Evolutionary conservation across 345 rosid genomes (phyloP), one percentile per base, ranked within the genome.

Genomic region (Eucalyptus globulus): DNA sequence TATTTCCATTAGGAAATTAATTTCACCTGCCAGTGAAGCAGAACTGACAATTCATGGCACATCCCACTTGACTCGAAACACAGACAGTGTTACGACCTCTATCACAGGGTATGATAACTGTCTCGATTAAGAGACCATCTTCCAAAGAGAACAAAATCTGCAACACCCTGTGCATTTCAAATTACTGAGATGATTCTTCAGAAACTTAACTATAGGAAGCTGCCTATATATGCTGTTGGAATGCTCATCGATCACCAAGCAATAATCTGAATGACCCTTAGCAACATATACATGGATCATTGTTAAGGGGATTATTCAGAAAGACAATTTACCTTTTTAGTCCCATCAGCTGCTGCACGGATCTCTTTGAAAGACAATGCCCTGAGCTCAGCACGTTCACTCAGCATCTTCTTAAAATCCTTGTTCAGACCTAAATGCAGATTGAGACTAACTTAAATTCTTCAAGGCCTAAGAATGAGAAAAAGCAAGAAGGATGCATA

Each of bases 41-140:
- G 94, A 97, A 98, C 91, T 98, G 99, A 90, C 99, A 98, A 91
- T 96, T 96, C 99, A 98, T 96, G 86, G 98, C 98, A 54, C 98
- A 97, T 26, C 99, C 99, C 17, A 95, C 99, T 93, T 97, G 98
- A 87, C 99, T 97, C 21, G 99, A 96, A 86, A 97, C 98, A 86
- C 99, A 98, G 89, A 98, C 97, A 19, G 99, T 98, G 19, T 93
- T 94, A 92, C 99, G 95, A 72, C 98, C 98, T 31, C 97, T 92
- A 91, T 95, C 95, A 27, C 99, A 97, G 72, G 99, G 99, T 90
- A 97, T 97, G 88, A 95, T 92, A 87, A 97, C 98, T 2, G 98
- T 96, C 94, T 97, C 98, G 43, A 96, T 95, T 67, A 94, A 93
- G 89, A 97, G 91, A 76, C 96, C 98, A 93, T 97, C 98, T 87